phyloP scores from a whole-genome alignment of 768 basidiomycete species.

The Suillus alpinus region DNA sequence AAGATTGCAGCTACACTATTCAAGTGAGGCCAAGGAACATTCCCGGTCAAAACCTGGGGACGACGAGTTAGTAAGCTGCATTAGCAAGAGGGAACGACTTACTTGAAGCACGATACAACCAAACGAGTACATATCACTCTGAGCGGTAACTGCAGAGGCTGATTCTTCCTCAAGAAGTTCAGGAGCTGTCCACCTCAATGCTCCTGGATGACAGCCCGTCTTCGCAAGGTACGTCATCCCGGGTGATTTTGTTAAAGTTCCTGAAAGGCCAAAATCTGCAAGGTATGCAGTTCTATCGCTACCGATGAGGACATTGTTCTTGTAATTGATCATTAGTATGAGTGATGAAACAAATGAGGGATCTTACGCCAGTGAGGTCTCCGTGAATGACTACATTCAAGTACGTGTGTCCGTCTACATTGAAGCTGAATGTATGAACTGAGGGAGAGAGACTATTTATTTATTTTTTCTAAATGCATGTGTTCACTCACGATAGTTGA shows the following conservation, averaged over 20 bases:
- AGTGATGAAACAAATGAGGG: background rate
- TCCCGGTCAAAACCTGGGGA: background rate
- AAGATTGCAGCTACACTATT: accelerated
- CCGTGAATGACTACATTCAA: background rate
- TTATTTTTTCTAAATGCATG: background rate
- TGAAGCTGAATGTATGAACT: background rate
- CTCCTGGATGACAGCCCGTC: conserved; percentile 12
- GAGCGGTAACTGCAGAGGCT: background rate
- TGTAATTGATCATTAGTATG: background rate
- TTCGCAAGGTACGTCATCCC: conserved; percentile 11
- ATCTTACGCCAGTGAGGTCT: conserved; percentile 9
- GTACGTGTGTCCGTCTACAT: background rate
- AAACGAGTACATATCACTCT: conserved; percentile 43
- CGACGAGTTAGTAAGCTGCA: background rate
- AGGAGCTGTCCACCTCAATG: conserved; percentile 43
- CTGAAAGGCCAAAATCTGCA: conserved; percentile 45
- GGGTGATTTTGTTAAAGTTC: conserved; percentile 32
- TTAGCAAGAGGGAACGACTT: conserved; percentile 2
- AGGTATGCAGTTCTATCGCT: conserved; percentile 35
- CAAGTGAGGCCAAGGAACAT: background rate
- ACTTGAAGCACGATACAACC: conserved; percentile 31
- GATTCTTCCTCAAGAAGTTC: conserved; percentile 25
- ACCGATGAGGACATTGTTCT: conserved; percentile 31
- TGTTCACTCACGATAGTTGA: background rate
- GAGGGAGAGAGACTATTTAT: background rate